Evolutionary conservation across 768 basidiomycete genomes (phyloP).

Genomic region (Xanthoconium stramineum): DNA sequence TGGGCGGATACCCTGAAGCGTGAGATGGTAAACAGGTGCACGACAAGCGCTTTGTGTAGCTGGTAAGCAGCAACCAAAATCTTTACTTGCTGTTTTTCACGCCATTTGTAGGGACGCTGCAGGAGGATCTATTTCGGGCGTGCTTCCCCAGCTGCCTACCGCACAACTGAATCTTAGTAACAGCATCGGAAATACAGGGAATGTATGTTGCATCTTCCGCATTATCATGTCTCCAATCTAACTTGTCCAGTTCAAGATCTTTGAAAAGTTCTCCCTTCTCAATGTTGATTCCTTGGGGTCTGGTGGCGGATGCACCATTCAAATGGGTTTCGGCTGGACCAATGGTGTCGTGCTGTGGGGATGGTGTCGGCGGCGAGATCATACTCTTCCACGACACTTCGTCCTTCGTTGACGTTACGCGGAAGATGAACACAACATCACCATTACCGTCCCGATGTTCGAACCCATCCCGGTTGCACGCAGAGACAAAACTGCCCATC

Average conservation of each 20-base stretch:
- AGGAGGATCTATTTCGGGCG: constrained; percentile 76
- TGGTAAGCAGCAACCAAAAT: constrained; percentile 50
- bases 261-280: constrained; percentile 79
- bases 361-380: constrained; percentile 96
- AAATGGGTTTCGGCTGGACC: constrained; percentile 88
- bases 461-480: constrained; percentile 97
- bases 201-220: constrained; percentile 44
- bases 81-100: neutral
- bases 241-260: constrained; percentile 53
- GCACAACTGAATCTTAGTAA: constrained; percentile 65
- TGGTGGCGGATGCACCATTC: constrained; percentile 88
- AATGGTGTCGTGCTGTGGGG: constrained; percentile 82
- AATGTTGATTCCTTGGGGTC: constrained; percentile 77
- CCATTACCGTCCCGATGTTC: constrained; percentile 93
- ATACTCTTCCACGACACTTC: constrained; percentile 96
- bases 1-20: constrained; percentile 63
- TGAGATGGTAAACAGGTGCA: constrained; percentile 82
- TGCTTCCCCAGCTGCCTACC: constrained; percentile 69
- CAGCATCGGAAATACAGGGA: constrained; percentile 67
- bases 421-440: constrained; percentile 91
- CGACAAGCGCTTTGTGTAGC: constrained; percentile 80
- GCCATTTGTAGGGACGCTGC: constrained; percentile 64
- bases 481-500: constrained; percentile 91
- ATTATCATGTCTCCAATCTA: too few species aligned
- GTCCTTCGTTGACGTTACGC: constrained; percentile 89